Conservation (phyloP, 2,329 filamentous ascomycete genomes). For the Ophiocordyceps australis region DNA sequence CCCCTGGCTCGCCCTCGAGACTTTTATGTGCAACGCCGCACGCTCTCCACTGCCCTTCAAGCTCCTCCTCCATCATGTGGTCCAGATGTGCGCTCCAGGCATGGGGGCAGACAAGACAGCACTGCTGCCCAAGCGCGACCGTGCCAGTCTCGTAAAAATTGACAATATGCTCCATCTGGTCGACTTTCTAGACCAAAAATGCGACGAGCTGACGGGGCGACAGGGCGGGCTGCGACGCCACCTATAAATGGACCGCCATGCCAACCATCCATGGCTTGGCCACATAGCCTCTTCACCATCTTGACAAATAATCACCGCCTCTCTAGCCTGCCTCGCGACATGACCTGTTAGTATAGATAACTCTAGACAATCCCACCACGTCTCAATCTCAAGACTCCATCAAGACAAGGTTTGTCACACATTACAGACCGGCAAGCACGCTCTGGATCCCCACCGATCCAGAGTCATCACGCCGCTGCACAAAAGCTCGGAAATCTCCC, state of each 20-base stretch:
- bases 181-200: slow-evolving; percentile 38
- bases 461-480: slow-evolving; percentile 71
- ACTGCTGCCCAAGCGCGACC: slow-evolving; percentile 37
- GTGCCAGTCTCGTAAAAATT: slow-evolving; percentile 27
- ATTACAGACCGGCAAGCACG: slow-evolving; percentile 48
- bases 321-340: not conserved
- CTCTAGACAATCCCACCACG: not conserved
- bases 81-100: slow-evolving; percentile 45
- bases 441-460: slow-evolving; percentile 67
- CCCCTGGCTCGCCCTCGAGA: slow-evolving; percentile 43
- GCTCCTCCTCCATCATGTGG: slow-evolving; percentile 45
- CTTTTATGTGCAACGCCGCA: slow-evolving; percentile 40
- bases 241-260: slow-evolving; percentile 7
- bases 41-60: slow-evolving; percentile 42
- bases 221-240: slow-evolving; percentile 12
- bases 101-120: slow-evolving; percentile 31
- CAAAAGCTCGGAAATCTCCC: slow-evolving; percentile 65
- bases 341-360: slow-evolving; percentile 1
- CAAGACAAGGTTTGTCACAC: not conserved
- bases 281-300: too few species aligned
- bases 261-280: not conserved
- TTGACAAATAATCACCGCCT: too few species aligned
- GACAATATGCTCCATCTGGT: slow-evolving; percentile 37
- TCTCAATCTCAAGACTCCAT: not conserved
- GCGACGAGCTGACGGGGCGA: slow-evolving; percentile 15